These are phyloP conservation scores for Saccharum hybrid DNA, from an alignment of 202 grass and related monocot genomes.

Conservation along the genomic window DNA sequence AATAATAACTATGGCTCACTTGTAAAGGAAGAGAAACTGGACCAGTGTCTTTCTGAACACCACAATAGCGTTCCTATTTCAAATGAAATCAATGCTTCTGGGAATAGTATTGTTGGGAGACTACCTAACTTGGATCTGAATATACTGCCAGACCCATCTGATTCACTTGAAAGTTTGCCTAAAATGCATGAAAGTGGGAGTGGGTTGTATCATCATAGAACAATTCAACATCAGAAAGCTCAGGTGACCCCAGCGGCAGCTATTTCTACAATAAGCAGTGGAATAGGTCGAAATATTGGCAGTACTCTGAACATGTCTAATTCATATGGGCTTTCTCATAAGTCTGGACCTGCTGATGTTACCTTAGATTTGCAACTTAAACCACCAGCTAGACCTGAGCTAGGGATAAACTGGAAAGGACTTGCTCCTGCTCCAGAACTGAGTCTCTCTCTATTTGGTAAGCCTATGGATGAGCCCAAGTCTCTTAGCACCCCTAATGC, in stretches of 20 bases:
- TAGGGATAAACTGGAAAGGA: conserved; percentile 68
- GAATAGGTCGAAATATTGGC: conserved; percentile 16
- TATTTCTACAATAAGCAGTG: conserved; percentile 41
- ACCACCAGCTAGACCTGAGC: conserved; percentile 73
- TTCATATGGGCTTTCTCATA: conserved; percentile 41
- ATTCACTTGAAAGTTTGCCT: conserved; percentile 52
- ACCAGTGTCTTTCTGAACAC: conserved; percentile 44
- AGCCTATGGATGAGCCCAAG: conserved; percentile 46
- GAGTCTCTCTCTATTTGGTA: conserved; percentile 75
- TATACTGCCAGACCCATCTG: conserved; percentile 46
- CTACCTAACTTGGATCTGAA: conserved; percentile 77
- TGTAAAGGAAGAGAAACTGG: conserved; percentile 58
- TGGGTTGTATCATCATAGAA: conserved; percentile 29
- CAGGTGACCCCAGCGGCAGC: conserved; percentile 31
- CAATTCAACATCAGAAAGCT: conserved; percentile 44
- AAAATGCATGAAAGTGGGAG: conserved; percentile 35
- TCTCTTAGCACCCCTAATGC: conserved; percentile 29
- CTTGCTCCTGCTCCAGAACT: conserved; percentile 70
- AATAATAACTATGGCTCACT: conserved; percentile 36
- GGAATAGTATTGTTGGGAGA: conserved; percentile 40
- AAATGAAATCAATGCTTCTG: conserved; percentile 42
- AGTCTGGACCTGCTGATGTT: conserved; percentile 55
- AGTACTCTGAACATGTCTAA: conserved; percentile 47
- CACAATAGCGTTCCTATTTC: conserved; percentile 34
- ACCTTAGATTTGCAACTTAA: conserved; percentile 97